These are phyloP conservation scores for Aspergillus indologenus DNA, from an alignment of 495 filamentous ascomycete genomes.

Conservation along the genomic window DNA sequence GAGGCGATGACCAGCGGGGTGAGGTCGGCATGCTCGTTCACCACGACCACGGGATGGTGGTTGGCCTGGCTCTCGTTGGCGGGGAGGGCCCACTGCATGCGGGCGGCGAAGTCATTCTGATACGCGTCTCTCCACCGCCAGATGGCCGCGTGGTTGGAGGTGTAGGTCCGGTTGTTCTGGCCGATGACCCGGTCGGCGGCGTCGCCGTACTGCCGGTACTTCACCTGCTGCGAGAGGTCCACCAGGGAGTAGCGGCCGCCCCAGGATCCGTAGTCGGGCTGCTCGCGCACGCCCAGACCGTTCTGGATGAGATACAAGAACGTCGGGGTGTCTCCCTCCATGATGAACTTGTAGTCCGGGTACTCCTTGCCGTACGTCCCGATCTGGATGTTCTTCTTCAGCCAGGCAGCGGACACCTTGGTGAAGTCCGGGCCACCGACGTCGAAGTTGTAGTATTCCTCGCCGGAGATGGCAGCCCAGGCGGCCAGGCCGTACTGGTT, in stretches of 20 bases:
- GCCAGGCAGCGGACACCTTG: constrained; percentile 41
- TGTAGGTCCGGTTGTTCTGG: constrained; percentile 31
- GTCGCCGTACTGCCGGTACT: constrained; percentile 37
- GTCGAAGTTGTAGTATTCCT: constrained; percentile 42
- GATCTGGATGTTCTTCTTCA: constrained; percentile 45
- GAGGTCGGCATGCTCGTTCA: constrained; percentile 35
- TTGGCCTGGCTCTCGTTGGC: constrained; percentile 28
- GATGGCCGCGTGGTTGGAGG: constrained; percentile 46
- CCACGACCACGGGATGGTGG: constrained; percentile 40
- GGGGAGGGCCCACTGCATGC: constrained; percentile 47
- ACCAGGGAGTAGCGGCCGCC: constrained; percentile 41
- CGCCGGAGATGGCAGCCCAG: constrained; percentile 47
- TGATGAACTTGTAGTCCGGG: constrained; percentile 40
- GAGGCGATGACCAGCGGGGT: constrained; percentile 32
- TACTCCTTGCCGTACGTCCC: constrained; percentile 40
- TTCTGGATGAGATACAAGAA: constrained; percentile 49
- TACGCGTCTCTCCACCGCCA: constrained; percentile 50
- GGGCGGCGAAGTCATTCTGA: constrained; percentile 49
- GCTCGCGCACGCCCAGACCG: constrained; percentile 41
- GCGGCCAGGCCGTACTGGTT: constrained; percentile 46
- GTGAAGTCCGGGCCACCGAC: constrained; percentile 42
- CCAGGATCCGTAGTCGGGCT: constrained; percentile 47
- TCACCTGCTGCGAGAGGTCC: constrained; percentile 16
- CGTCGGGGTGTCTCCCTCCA: constrained; percentile 47
- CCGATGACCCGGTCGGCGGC: constrained; percentile 40